Base-by-base conservation (phyloP, 1,284 basidiomycete genomes). In the Hemileia vastatrix region DNA sequence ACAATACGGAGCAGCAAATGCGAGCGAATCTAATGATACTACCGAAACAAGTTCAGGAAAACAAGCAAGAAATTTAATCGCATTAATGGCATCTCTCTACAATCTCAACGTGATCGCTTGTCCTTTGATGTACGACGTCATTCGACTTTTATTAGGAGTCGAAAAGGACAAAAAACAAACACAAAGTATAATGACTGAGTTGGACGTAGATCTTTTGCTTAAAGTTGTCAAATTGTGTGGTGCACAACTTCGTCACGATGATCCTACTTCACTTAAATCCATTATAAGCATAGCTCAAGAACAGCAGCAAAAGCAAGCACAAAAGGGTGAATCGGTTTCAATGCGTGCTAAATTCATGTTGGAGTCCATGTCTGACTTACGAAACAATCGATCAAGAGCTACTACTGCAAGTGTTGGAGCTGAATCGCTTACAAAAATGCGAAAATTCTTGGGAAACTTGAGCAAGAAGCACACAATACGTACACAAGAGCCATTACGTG, bases 51-150 rank as follows among this genome's bases (percentile, higher is more conserved):
- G 75, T n/a, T n/a, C n/a, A n/a, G n/a, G n/a, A n/a, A 96, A 95
- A 76, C 89, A 96, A 75, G 86, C 86, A 65, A 84, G 87, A 15
- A 98, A 98, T 74, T 78, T 98, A 27, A 81, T 92, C 33, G 84
- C 90, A 0, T 81, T 98, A 6, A 79, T 96, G 19, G 87, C 90
- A 2, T 90, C 96, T 73, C 78, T 97, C 33, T 97, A 96, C 80
- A 97, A 97, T 74, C 89, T 96, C 71, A 87, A 90, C 75, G 88
- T 96, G 23, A 82, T 97, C 49, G 90, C 90, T 0, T 89, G 85
- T 64, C 80, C 87, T 3, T 80, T 98, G 19, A 78, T 96, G 48
- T 97, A 92, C 76, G 94, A 97, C 72, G 76, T 97, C 54, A 86
- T 98, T 67, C 84, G 87, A 3, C 81, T 82, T 5, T 81, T 96